A percentile compares a stretch with the other conserved stretches of the same genome.
phyloP scores from a whole-genome alignment of 1,284 basidiomycete species.

The Porodaedalea pini region DNA sequence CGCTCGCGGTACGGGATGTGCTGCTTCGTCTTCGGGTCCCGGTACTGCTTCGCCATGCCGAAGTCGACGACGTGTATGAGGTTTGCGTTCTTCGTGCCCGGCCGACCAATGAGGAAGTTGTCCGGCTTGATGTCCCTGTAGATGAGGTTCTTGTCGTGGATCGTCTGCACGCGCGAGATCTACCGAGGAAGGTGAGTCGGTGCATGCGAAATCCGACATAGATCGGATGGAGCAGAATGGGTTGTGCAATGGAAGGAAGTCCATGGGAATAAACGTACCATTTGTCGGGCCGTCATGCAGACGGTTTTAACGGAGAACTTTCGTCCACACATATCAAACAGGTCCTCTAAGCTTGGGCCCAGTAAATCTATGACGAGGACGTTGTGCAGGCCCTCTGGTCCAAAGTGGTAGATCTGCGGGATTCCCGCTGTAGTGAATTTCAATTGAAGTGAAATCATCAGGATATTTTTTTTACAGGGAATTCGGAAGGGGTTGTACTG shows the following conservation, averaged over 20 bases:
- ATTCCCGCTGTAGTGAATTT: conserved; percentile 62
- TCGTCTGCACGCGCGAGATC: conserved; percentile 88
- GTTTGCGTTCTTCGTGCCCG: conserved; percentile 84
- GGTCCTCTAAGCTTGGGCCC: conserved; percentile 88
- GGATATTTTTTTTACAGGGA: not conserved
- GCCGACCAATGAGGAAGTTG: conserved; percentile 92
- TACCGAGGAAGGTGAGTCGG: conserved; percentile 30
- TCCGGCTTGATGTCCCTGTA: conserved; percentile 98
- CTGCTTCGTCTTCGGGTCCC: conserved; percentile 94
- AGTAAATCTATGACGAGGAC: conserved; percentile 95
- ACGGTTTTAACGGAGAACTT: conserved; percentile 96
- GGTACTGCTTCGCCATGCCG: conserved; percentile 97
- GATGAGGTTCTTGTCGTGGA: conserved; percentile 96
- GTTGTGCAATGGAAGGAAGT: not conserved
- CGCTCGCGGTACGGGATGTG: conserved; percentile 96
- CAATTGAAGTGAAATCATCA: conserved; percentile 8
- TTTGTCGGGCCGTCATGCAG: conserved; percentile 95
- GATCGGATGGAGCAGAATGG: conserved; percentile 10
- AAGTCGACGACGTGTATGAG: conserved; percentile 79
- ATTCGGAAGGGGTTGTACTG: conserved; percentile 39
- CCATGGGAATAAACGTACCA: conserved; percentile 55
- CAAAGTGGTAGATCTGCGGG: conserved; percentile 96
- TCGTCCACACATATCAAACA: conserved; percentile 95
- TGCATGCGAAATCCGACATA: not conserved
- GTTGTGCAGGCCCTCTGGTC: conserved; percentile 96